Conservation (phyloP, 331 rosid genomes). For the Ulmus americana region DNA sequence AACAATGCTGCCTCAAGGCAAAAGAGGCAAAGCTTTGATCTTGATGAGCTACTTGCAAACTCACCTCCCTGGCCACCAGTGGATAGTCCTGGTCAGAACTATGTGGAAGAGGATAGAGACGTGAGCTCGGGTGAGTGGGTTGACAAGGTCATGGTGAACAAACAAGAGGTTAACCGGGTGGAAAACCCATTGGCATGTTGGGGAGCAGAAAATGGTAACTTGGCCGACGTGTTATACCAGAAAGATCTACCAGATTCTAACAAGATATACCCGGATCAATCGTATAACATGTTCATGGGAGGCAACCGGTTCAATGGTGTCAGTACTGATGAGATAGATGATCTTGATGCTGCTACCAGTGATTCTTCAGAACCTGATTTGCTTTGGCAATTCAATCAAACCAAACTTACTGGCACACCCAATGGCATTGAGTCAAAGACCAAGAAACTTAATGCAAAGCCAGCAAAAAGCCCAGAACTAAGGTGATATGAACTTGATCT, state of each 20-base stretch:
- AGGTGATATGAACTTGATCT: constrained; percentile 43
- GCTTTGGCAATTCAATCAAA: constrained; percentile 88
- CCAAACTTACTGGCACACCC: constrained; percentile 45
- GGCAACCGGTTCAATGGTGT: constrained; percentile 46
- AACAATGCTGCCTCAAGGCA: constrained; percentile 36
- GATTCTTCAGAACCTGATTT: constrained; percentile 94
- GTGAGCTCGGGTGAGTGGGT: constrained; percentile 77
- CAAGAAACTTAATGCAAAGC: constrained; percentile 40
- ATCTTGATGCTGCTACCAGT: constrained; percentile 85
- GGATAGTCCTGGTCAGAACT: constrained; percentile 44
- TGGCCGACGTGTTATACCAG: constrained; percentile 66
- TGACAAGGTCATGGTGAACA: constrained; percentile 97
- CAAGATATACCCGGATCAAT: constrained; percentile 54
- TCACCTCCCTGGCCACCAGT: constrained; percentile 94
- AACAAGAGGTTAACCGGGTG: constrained; percentile 56
- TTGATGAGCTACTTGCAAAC: constrained; percentile 69
- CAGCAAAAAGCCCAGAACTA: constrained; percentile 59
- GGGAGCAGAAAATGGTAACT: constrained; percentile 61
- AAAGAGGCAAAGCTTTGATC: constrained; percentile 68
- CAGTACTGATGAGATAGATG: constrained; percentile 69
- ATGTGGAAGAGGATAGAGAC: constrained; percentile 66
- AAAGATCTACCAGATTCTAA: constrained; percentile 80
- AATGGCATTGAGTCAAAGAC: constrained; percentile 54
- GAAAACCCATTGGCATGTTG: constrained; percentile 61
- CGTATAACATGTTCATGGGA: constrained; percentile 59